phyloP scores from a whole-genome alignment of 2,329 filamentous ascomycete genomes.

The Exophiala sp. region DNA sequence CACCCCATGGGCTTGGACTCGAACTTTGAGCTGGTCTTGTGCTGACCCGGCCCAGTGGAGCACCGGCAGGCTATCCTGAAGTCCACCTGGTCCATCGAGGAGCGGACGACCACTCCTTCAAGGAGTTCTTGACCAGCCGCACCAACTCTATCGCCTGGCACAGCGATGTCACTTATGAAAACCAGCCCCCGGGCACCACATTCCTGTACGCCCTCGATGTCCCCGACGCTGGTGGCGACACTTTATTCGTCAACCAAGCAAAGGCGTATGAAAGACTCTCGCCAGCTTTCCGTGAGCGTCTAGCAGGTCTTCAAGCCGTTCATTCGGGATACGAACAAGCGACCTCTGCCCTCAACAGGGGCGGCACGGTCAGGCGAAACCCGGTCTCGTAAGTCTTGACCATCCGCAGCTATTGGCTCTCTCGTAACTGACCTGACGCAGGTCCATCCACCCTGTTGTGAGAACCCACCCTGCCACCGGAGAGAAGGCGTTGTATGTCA shows the following conservation, averaged over 20 bases:
- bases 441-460: slow-evolving; percentile 40
- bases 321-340: slow-evolving; percentile 78
- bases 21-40: not conserved
- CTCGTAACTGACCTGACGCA: not conserved
- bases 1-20: not conserved
- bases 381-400: slow-evolving; percentile 35
- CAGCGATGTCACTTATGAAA: slow-evolving; percentile 74
- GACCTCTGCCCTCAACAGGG: slow-evolving; percentile 53
- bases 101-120: slow-evolving; percentile 55
- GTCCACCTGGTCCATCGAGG: slow-evolving; percentile 73
- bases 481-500: slow-evolving; percentile 45
- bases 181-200: slow-evolving; percentile 78
- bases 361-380: slow-evolving; percentile 38
- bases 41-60: slow-evolving; percentile 44
- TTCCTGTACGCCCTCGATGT: slow-evolving; percentile 84
- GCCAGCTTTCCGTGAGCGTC: slow-evolving; percentile 68
- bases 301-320: slow-evolving; percentile 73
- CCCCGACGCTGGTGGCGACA: slow-evolving; percentile 75
- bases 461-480: slow-evolving; percentile 46
- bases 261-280: slow-evolving; percentile 77
- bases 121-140: slow-evolving; percentile 60
- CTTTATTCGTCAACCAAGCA: slow-evolving; percentile 70
- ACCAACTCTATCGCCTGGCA: slow-evolving; percentile 86
- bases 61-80: slow-evolving; percentile 66
- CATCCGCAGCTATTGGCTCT: not conserved